Evolutionary conservation across 371 early-diverging fungal species (phyloP), one percentile per base, ranked within the genome.

Genomic region (Apophysomyces trapeziformis): DNA sequence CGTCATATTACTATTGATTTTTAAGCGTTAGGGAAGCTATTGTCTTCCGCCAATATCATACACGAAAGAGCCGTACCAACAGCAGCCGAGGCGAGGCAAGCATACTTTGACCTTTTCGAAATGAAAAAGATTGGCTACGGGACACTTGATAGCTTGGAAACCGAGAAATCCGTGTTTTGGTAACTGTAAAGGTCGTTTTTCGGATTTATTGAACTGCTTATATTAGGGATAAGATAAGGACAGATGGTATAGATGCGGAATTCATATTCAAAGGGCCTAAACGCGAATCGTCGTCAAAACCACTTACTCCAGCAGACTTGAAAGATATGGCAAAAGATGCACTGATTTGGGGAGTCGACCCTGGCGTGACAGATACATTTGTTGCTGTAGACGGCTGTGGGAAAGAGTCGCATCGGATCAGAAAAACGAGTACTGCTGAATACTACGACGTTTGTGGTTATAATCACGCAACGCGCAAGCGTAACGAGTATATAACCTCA

Each of bases 291-390:
- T 21, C 9, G 0, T 36, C 43, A 36, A 41, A 39, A 12, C 26
- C 36, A n/a, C 41, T 47, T 7, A 47, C 47, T 14, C 47, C 47
- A 18, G 47, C 47, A n/a, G 21, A 47, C 18, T 18, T 47, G 47
- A 16, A 47, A n/a, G 13, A 7, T 16, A 7, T 47, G 7, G 14
- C 21, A 18, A 11, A 47, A 47, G 3, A 47, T 47, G 6, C 47
- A 7, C 16, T 11, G n/a, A 50, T 62, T 4, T 67, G 58, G 57
- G 67, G 62, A 37, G 67, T 67, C 6, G 67, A 67, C 58, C 67
- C 67, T 4, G 67, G 67, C 11, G 46, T 63, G 7, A 62, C 63
- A 1, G 67, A 67, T 8, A 44, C 62, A 5, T 67, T 67, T 41
- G 67, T 67, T 3, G 63, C 67, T 6, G 58, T 56, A 16, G 67